Conservation (phyloP, 768 basidiomycete species). For the Neoboletus magnificus region DNA sequence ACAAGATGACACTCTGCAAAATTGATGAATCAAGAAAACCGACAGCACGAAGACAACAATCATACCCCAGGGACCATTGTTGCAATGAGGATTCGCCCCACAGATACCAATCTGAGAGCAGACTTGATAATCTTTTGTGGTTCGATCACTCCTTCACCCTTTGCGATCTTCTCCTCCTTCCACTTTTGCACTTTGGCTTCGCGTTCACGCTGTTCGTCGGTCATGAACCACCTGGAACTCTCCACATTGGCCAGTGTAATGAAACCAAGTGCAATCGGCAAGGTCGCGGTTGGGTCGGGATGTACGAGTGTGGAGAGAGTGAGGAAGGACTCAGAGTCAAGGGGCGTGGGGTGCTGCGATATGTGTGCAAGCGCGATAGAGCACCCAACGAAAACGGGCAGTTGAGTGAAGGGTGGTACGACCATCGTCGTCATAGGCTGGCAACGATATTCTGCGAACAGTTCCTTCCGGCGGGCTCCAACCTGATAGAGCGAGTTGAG, state of each 20-base stretch:
- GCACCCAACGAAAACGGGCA: conserved; percentile 70
- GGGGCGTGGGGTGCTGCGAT: conserved; percentile 56
- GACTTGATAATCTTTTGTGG: conserved; percentile 52
- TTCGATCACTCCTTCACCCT: conserved; percentile 44
- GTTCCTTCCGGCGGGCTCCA: conserved; percentile 49
- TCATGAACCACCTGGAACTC: conserved; percentile 69
- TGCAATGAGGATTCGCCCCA: conserved; percentile 65
- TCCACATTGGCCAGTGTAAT: conserved; percentile 80
- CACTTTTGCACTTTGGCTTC: conserved; percentile 46
- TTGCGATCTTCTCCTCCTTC: conserved; percentile 42
- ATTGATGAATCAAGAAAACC: conserved; percentile 1
- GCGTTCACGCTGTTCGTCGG: conserved; percentile 51
- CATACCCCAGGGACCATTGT: conserved; percentile 68
- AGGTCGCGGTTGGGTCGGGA: conserved; percentile 63
- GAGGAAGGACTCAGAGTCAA: conserved; percentile 76
- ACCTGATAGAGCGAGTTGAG: conserved; percentile 38
- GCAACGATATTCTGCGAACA: conserved; percentile 60
- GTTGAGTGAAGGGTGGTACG: conserved; percentile 60
- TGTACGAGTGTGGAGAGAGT: conserved; percentile 68
- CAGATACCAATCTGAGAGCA: conserved; percentile 51
- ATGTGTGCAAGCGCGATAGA: conserved; percentile 55
- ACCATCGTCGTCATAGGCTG: conserved; percentile 54
- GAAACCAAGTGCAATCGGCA: conserved; percentile 71
- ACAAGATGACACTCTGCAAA: conserved; percentile 57
- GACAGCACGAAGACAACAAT: conserved; percentile 15